Evolutionary conservation across 75 land plant genomes (phyloP).

Genomic region (Pinus tabuliformis): DNA sequence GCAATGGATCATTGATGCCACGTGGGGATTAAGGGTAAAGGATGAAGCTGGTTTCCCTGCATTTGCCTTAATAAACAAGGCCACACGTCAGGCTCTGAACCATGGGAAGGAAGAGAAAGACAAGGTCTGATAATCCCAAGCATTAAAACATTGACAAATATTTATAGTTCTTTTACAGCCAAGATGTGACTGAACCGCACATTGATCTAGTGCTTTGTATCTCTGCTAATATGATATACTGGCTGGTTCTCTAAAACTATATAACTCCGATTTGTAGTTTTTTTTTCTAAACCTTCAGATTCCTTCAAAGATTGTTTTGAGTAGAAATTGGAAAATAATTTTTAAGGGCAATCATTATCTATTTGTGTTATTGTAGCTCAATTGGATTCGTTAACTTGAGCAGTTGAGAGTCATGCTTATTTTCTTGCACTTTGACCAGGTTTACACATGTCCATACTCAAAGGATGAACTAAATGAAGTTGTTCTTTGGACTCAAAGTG

Average conservation of each 20-base stretch:
- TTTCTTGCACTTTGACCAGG: neutral
- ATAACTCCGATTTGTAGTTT: neutral
- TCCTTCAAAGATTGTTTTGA: neutral
- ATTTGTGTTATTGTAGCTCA: too few relatives aligned
- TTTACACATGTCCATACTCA: conserved; percentile 1
- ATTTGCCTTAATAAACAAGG: conserved; percentile 75
- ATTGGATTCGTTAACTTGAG: too few relatives aligned
- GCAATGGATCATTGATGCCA: conserved; percentile 76
- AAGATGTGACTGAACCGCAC: neutral
- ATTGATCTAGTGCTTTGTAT: neutral
- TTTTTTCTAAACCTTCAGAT: neutral
- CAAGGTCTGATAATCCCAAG: neutral
- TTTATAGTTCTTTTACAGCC: neutral
- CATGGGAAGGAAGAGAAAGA: conserved; percentile 38
- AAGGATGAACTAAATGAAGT: conserved; percentile 11
- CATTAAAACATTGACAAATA: too few relatives aligned
- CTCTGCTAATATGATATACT: neutral
- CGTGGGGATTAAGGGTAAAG: conserved; percentile 44
- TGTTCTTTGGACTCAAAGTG: conserved; percentile 38
- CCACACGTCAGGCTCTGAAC: conserved; percentile 59
- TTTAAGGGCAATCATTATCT: too few relatives aligned
- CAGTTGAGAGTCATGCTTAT: neutral
- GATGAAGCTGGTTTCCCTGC: conserved; percentile 64
- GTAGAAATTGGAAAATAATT: neutral
- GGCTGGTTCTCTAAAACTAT: neutral